A percentile compares a stretch with the other conserved stretches of the same genome.
These are phyloP conservation scores for Dalbergia cultrata DNA, from an alignment of 306 rosid species.

Conservation along the genomic window DNA sequence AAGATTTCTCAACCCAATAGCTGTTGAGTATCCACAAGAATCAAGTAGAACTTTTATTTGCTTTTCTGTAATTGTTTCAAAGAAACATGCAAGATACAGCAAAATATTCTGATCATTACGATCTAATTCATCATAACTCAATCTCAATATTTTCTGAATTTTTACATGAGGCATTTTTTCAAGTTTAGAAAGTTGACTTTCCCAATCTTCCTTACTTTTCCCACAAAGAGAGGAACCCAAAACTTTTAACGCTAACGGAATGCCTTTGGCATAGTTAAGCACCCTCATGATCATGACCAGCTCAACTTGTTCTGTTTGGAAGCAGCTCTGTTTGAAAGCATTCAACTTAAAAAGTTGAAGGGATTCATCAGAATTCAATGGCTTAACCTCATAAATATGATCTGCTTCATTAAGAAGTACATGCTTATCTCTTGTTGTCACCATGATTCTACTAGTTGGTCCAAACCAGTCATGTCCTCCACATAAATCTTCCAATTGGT, in stretches of 20 bases:
- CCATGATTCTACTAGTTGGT: neutral
- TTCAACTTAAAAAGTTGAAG: neutral
- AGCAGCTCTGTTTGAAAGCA: neutral
- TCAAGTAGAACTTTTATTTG: neutral
- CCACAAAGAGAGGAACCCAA: neutral
- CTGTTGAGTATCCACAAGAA: neutral
- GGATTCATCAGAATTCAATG: neutral
- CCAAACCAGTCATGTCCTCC: neutral
- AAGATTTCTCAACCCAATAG: neutral
- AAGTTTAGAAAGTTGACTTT: neutral
- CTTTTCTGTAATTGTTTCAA: neutral
- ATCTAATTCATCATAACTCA: neutral
- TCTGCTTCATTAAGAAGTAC: neutral
- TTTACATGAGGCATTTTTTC: neutral
- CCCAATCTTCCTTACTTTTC: neutral
- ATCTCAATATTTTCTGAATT: neutral
- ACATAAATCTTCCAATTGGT: neutral
- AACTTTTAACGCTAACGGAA: neutral
- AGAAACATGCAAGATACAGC: neutral
- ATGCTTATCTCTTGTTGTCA: neutral
- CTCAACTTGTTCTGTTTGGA: neutral
- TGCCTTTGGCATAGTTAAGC: neutral
- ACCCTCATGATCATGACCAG: neutral
- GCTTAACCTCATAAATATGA: neutral
- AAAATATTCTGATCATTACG: neutral